Percentiles rank a stretch among this genome's conserved stretches.
phyloP scores from a whole-genome alignment of 2,329 filamentous ascomycete genomes.

The Amauroascus niger region DNA sequence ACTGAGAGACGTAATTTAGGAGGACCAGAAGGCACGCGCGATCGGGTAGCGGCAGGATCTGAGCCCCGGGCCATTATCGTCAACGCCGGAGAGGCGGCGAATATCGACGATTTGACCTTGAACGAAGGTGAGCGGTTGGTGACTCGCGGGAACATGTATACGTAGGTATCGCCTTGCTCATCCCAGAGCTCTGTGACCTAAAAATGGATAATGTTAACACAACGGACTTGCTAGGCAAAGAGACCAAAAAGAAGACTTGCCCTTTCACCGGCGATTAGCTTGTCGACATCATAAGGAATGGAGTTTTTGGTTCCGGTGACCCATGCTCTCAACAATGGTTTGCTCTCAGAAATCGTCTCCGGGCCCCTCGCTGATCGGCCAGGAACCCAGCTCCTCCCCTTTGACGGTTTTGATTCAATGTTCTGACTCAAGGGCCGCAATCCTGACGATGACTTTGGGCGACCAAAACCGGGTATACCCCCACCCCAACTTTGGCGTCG shows the following conservation, averaged over 20 bases:
- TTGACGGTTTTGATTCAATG: constrained; percentile 20
- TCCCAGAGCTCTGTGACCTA: constrained; percentile 49
- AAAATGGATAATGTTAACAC: not conserved
- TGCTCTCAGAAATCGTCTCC: constrained; percentile 23
- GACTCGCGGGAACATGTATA: constrained; percentile 53
- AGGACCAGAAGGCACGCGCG: constrained; percentile 22
- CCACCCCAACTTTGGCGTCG: constrained; percentile 31
- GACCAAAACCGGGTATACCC: constrained; percentile 26
- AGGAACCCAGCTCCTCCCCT: constrained; percentile 39
- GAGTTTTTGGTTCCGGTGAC: constrained; percentile 49
- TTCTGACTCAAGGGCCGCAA: constrained; percentile 26
- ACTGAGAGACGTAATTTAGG: constrained; percentile 26
- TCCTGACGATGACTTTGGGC: constrained; percentile 28
- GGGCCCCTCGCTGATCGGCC: constrained; percentile 30
- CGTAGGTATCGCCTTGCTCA: constrained; percentile 50
- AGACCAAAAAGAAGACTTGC: constrained; percentile 28
- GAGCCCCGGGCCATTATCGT: constrained; percentile 47
- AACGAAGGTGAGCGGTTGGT: constrained; percentile 51
- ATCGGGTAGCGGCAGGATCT: constrained; percentile 34
- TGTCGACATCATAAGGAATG: constrained; percentile 47
- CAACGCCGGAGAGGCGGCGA: constrained; percentile 48
- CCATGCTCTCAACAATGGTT: constrained; percentile 43
- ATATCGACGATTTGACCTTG: constrained; percentile 50
- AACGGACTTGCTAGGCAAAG: not conserved
- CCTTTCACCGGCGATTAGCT: constrained; percentile 44